These are phyloP conservation scores for Ceratocystis ficicola DNA, from an alignment of 2,329 filamentous ascomycete species.

Conservation along the genomic window DNA sequence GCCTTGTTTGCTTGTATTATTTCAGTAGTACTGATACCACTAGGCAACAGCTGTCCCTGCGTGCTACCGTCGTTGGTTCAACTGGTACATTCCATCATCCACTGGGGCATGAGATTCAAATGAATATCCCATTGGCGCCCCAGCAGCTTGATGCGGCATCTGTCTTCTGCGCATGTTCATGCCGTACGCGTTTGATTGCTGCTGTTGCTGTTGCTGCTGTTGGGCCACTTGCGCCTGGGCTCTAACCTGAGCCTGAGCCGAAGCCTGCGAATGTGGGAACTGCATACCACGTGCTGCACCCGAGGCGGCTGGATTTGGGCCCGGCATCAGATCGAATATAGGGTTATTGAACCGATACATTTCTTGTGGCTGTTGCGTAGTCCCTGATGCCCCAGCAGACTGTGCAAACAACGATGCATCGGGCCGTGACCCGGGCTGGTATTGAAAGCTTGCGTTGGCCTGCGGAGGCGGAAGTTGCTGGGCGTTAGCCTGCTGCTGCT, in stretches of 20 bases:
- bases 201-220: conserved; percentile 16
- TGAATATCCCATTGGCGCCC: conserved; percentile 2
- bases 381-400: conserved; percentile 2
- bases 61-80: conserved; percentile 4
- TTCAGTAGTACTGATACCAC: neutral
- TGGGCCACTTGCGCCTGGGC: conserved; percentile 12
- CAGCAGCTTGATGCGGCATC: conserved; percentile 7
- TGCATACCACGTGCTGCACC: conserved; percentile 11
- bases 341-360: conserved; percentile 3
- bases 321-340: conserved; percentile 11
- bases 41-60: neutral
- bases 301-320: neutral
- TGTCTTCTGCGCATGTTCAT: neutral
- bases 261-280: conserved; percentile 13
- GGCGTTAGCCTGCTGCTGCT: conserved; percentile 7
- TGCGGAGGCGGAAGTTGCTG: conserved; percentile 13
- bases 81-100: conserved; percentile 14
- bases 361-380: conserved; percentile 4
- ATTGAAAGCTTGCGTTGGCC: conserved; percentile 3
- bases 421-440: conserved; percentile 5
- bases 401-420: conserved; percentile 15
- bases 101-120: conserved; percentile 15
- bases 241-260: conserved; percentile 11
- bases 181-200: conserved; percentile 3
- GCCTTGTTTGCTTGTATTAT: neutral